Evolutionary conservation across 805 yeast species (phyloP).

Genomic region (Starmerella apis): DNA sequence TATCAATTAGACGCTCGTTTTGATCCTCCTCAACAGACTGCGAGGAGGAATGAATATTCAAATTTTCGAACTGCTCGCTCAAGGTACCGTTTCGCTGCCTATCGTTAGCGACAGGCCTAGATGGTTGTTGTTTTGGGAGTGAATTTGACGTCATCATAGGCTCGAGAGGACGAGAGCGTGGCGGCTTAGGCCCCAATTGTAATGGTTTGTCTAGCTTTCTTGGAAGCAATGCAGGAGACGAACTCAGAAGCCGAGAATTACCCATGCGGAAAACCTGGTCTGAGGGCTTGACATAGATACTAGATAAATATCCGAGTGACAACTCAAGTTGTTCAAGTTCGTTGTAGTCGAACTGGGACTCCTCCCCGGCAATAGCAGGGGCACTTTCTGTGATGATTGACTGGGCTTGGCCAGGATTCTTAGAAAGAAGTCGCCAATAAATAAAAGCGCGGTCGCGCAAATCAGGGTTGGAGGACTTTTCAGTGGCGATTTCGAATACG

Average conservation of each 20-base stretch:
- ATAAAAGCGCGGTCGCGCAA: constrained; percentile 73
- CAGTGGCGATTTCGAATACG: constrained; percentile 58
- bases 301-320: constrained; percentile 70
- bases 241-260: constrained; percentile 15
- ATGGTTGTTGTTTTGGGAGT: neutral
- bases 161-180: neutral
- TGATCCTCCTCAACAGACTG: constrained; percentile 13
- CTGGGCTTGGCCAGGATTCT: constrained; percentile 37
- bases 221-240: constrained; percentile 25
- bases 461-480: constrained; percentile 71
- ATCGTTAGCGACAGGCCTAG: neutral
- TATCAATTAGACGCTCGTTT: constrained; percentile 24
- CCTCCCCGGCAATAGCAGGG: constrained; percentile 57
- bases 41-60: constrained; percentile 6
- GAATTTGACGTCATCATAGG: neutral
- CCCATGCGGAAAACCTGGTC: constrained; percentile 60
- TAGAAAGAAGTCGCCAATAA: constrained; percentile 68
- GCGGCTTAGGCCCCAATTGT: neutral
- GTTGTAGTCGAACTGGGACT: constrained; percentile 57
- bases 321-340: constrained; percentile 73
- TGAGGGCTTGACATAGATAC: constrained; percentile 75
- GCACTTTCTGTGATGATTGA: constrained; percentile 48
- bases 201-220: constrained; percentile 10
- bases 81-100: neutral
- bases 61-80: constrained; percentile 13